phyloP scores from a whole-genome alignment of 179 eudicot species.

The Beta corolliflora region DNA sequence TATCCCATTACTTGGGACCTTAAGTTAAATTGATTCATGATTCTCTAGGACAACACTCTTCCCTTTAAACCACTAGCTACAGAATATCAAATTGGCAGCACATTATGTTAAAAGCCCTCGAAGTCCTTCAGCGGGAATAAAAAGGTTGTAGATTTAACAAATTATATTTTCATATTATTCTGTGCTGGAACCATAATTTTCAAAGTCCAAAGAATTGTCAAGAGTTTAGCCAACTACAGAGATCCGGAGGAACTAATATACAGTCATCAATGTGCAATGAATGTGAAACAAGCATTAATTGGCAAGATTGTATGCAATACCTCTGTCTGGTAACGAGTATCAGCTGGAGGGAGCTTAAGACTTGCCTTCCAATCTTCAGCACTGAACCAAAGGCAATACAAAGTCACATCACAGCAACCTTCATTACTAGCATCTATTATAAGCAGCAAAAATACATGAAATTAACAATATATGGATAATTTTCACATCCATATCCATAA shows the following conservation, averaged over 20 bases:
- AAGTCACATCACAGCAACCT: constrained; percentile 20
- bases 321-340: constrained; percentile 35
- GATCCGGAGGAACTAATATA: neutral
- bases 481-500: neutral
- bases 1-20: neutral
- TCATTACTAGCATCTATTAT: neutral
- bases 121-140: neutral
- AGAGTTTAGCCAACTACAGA: neutral
- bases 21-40: neutral
- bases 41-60: neutral
- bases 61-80: neutral
- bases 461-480: neutral
- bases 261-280: neutral
- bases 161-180: neutral
- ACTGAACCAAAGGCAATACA: constrained; percentile 20
- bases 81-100: neutral
- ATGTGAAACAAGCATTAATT: constrained; percentile 1
- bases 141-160: neutral
- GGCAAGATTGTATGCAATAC: constrained; percentile 14
- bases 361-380: constrained; percentile 33
- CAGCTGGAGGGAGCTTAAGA: constrained; percentile 31
- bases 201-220: neutral
- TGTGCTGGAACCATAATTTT: neutral
- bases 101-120: neutral
- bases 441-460: neutral